These are phyloP conservation scores for Arbutus unedo DNA, from an alignment of 148 eudicot species.

Conservation along the genomic window DNA sequence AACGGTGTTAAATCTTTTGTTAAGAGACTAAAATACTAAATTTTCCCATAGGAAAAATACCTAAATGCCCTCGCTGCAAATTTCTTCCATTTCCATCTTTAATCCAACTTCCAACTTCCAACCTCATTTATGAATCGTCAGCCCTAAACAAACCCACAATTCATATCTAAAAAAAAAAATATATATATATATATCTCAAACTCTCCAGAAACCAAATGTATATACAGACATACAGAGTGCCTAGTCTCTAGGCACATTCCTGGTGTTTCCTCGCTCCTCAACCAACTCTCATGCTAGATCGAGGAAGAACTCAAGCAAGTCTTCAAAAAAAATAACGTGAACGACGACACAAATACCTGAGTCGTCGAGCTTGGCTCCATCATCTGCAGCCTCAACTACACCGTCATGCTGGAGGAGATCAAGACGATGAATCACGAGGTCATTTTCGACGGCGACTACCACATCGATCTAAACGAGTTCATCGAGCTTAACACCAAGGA, in stretches of 20 bases:
- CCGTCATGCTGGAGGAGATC: slow-evolving; percentile 29
- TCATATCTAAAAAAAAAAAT: too few relatives aligned
- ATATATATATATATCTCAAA: too few relatives aligned
- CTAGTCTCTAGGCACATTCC: slow-evolving; percentile 7
- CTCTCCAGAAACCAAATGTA: too few relatives aligned
- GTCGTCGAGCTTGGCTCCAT: slow-evolving; percentile 43
- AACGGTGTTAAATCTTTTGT: too few relatives aligned
- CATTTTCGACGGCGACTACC: slow-evolving; percentile 48
- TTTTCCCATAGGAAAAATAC: too few relatives aligned
- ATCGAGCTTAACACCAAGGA: slow-evolving; percentile 48
- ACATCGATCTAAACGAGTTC: slow-evolving; percentile 42
- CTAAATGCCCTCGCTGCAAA: too few relatives aligned
- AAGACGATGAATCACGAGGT: slow-evolving; percentile 35
- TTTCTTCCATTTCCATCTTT: too few relatives aligned
- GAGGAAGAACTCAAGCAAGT: slow-evolving; percentile 48
- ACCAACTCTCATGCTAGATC: slow-evolving; percentile 27
- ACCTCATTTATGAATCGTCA: too few relatives aligned
- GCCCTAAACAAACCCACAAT: too few relatives aligned
- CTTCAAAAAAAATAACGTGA: slow-evolving; percentile 52
- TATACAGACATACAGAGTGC: too few relatives aligned
- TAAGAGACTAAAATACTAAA: too few relatives aligned
- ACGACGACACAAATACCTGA: slow-evolving; percentile 53
- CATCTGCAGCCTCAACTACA: slow-evolving; percentile 32
- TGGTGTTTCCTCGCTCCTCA: neutral
- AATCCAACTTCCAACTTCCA: too few relatives aligned